Conservation (phyloP, 2,329 filamentous ascomycete genomes). For the Parascedosporium putredinis region DNA sequence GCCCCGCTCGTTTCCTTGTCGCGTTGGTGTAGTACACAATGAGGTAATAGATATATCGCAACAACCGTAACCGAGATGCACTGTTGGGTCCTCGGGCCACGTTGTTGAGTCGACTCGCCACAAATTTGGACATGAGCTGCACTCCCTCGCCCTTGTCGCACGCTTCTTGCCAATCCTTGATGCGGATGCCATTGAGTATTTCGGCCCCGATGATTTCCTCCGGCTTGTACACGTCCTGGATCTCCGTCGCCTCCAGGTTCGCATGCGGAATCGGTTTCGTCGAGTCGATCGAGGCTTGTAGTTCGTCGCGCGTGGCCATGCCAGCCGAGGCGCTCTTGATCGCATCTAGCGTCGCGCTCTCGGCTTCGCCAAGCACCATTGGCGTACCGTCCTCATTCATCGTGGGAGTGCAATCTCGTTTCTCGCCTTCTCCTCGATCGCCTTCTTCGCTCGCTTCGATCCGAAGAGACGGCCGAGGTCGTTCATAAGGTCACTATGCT, state of each 20-base stretch:
- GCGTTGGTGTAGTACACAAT: conserved; percentile 41
- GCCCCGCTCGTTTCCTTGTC: conserved; percentile 35
- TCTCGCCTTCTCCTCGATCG: conserved; percentile 54
- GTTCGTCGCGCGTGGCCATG: conserved; percentile 57
- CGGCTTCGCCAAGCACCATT: conserved; percentile 43
- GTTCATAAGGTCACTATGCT: conserved; percentile 50
- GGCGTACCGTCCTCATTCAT: conserved; percentile 27
- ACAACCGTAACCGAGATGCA: conserved; percentile 42
- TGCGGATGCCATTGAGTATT: conserved; percentile 54
- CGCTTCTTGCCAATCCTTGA: conserved; percentile 65
- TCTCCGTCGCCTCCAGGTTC: conserved; percentile 55
- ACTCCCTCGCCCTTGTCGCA: conserved; percentile 48
- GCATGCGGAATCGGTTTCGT: conserved; percentile 64
- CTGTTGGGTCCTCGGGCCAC: conserved; percentile 43
- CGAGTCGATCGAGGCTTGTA: conserved; percentile 53
- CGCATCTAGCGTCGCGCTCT: conserved; percentile 49
- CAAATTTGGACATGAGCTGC: conserved; percentile 49
- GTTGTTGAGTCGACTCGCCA: conserved; percentile 50
- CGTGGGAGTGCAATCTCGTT: conserved; percentile 50
- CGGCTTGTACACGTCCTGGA: conserved; percentile 64
- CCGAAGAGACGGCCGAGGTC: conserved; percentile 70
- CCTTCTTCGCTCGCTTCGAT: conserved; percentile 78
- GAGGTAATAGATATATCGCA: conserved; percentile 50
- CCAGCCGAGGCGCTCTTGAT: conserved; percentile 51
- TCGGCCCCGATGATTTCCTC: conserved; percentile 56